Base-by-base conservation (phyloP, 441 rosid genomes). In the Manihot esculenta region DNA sequence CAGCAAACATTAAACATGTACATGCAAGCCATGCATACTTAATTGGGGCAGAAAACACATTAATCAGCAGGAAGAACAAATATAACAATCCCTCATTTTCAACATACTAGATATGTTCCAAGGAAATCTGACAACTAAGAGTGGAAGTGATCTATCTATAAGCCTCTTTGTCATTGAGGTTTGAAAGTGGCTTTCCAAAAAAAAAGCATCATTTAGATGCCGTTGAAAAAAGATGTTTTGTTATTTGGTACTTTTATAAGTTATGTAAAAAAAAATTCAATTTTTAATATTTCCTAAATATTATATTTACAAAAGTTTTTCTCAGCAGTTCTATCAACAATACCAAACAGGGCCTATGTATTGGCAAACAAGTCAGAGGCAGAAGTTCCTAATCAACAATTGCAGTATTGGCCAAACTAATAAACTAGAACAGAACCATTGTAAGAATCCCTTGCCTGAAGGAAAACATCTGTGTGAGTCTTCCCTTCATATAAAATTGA, bases 381-480 rank as follows among this genome's bases (percentile, higher is more conserved):
- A 30, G 33, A 30, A 30, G 4, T 49, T 49, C 53, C 53, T 4
- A 30, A 30, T 30, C 33, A 30, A 49, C 21, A 49, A 18, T 17
- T 15, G 17, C 59, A 63, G 42, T 26, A 8, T 10, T 27, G 21
- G 33, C 33, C 33, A 30, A 8, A 57, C 11, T 21, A 38, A 57
- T 21, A 66, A 27, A 57, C 7, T 9, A 35, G 35, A 33, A 58
- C 23, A 44, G 59, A 59, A 20, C 50, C 21, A 48, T 61, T 10
- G 20, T 23, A 63, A 57, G 20, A 38, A 62, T 69, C 66, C 38
- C 59, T 76, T 77, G 88, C 99, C 96, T 94, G 99, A 76, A 92
- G 91, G 85, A 95, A 95, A 82, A 92, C 73, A 83, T 95, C 99
- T 17, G 99, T 91, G 83, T 91, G 98, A 53, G 96, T 91, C 77